Base-by-base conservation (phyloP, 2,329 filamentous ascomycete species). In the Hymenoscyphus scutula region DNA sequence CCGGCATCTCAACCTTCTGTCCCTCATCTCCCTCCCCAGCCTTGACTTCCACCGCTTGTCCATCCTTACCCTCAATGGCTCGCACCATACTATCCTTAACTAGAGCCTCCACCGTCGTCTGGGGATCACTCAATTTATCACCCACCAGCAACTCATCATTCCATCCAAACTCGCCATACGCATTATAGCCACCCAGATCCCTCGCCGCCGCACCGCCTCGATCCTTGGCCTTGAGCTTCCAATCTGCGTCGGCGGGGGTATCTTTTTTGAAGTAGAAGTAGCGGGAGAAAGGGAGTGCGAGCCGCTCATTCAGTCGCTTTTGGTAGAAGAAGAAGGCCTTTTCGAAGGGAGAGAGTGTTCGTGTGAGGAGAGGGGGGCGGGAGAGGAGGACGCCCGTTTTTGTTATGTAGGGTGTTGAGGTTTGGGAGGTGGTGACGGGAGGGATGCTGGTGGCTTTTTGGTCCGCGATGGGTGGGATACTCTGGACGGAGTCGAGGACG, bases 261-360 rank as follows among this genome's bases (percentile, higher is more conserved):
- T 91, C 91, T 70, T 88, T 88, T 81, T 96, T 96, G 84, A 93
- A 96, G 83, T 96, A 99, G 79, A 98, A 95, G 75, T 90, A 90
- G 69, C 90, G 87, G 62, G 90, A 90, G 77, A 98, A 99, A 1
- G 93, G 91, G 4, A 95, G 84, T 23, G 89, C 87, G 59, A 97
- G 83, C 53, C 95, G 90, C 81, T 99, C 95, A 77, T 98, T 97
- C 64, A 99, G 84, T 15, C 95, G 92, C 72, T 94, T 94, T 80
- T 99, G 95, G 80, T 99, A 99, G 76, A 99, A 92, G 82, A 89
- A 97, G 79, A 89, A 98, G 67, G 94, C 84, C 74, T 92, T 90
- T 77, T 99, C 95, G 77, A 99, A 98, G 13, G 91, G 83, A 37
- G 90, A 90, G 60, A 94, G 87, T 65, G 89, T 82, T 69, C 90